Base-by-base conservation (phyloP, 371 early-diverging fungal genomes). In the Mucor irregularis region DNA sequence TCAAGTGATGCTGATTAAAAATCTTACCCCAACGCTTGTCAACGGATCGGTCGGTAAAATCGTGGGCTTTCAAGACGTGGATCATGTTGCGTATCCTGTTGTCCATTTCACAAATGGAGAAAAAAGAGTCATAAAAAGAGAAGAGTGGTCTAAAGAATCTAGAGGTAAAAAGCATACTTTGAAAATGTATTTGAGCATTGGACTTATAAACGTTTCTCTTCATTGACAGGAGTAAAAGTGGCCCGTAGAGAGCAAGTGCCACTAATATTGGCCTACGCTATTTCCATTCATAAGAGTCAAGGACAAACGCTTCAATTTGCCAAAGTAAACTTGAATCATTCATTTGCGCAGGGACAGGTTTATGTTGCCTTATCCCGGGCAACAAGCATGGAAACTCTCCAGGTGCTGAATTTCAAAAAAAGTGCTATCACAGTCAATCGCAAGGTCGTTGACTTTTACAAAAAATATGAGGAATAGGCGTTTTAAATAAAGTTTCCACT, bases 341-440 rank as follows among this genome's bases (percentile, higher is more conserved):
- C 85, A 13, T 97, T 97, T 85, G 93, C 89, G 66, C 73, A 76
- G 34, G 95, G 97, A 0, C 95, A 94, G 61, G 93, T 89, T 0
- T 97, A 97, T 62, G 95, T 95, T 3, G 97, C 95, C 0, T 64
- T 97, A 10, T 89, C 90, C 5, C 69, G 96, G 10, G 92, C 89
- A 0, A 88, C 85, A 4, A 71, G 71, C n/a, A 54, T 88, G 3
- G 73, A 82, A 0, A 64, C 80, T 0, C 60, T 91, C 13, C 91
- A 93, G 66, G 88, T 94, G 4, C 59, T 90, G 14, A 87, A 90
- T 49, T 96, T 92, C 60, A 33, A 73, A 16, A 77, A 74, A 13
- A 58, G 65, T 5, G 80, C 83, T 34, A 85, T 94, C 10, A 83
- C 77, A 73, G 89, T 83, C 0, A 88, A 94, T 69, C 81, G 71